Conservation (phyloP, 73 alveolate species). For the Blepharisma japonicum region DNA sequence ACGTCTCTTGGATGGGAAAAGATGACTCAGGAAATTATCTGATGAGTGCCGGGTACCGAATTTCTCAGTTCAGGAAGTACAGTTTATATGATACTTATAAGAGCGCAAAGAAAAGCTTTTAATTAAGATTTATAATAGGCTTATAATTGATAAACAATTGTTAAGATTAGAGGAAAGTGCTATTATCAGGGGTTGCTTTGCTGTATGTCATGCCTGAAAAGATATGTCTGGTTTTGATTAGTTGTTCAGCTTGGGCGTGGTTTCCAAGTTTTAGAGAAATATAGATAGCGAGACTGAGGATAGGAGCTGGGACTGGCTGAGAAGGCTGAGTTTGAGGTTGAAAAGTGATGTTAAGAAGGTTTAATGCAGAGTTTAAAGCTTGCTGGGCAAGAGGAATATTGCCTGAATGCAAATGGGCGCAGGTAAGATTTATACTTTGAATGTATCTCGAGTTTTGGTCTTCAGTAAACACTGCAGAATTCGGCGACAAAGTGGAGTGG, state of each 20-base stretch:
- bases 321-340: conserved; percentile 14
- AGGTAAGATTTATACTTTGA: not conserved
- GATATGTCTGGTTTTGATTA: conserved; percentile 4
- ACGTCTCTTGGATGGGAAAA: conserved; percentile 20
- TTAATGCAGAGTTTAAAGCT: conserved; percentile 14
- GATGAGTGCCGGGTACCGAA: not conserved
- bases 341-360: not conserved
- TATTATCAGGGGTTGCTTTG: not conserved
- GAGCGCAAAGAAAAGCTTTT: not conserved
- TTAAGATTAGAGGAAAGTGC: no score
- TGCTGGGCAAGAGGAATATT: conserved; percentile 12
- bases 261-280: conserved; percentile 22
- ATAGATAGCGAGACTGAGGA: conserved; percentile 6
- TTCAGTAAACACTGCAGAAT: conserved; percentile 17
- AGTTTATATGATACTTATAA: not conserved
- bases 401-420: conserved; percentile 14
- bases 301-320: conserved; percentile 28
- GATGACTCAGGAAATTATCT: not conserved
- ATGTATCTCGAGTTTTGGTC: not conserved
- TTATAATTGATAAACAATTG: no score
- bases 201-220: not conserved
- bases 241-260: conserved; percentile 20
- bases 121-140: not conserved
- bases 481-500: conserved; percentile 13
- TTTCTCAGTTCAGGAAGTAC: conserved; percentile 27